Conservation (phyloP, 2,329 filamentous ascomycete genomes). For the Xylaria arbuscula region DNA sequence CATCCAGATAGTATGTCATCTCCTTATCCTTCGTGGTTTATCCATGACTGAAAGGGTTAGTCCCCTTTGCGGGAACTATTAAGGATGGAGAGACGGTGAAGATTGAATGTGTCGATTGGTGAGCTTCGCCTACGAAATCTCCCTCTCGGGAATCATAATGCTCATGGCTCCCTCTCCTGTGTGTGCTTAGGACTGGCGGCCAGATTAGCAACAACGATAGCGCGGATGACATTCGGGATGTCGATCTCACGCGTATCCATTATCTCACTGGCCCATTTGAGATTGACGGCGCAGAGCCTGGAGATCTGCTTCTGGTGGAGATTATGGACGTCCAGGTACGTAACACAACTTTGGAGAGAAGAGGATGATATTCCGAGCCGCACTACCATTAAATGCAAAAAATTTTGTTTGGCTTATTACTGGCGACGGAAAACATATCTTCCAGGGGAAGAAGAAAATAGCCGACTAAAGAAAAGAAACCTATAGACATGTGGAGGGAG, state of each 20-base stretch:
- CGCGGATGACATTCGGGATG: slow-evolving; percentile 86
- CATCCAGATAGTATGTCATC: slow-evolving; percentile 80
- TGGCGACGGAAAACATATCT: no score
- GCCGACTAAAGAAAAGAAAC: no score
- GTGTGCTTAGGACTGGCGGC: slow-evolving; percentile 68
- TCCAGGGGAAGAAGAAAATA: no score
- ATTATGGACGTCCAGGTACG: slow-evolving; percentile 79
- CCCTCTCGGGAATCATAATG: background rate
- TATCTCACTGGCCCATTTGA: slow-evolving; percentile 93
- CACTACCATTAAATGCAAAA: no score
- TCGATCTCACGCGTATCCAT: slow-evolving; percentile 86
- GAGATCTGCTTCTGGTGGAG: slow-evolving; percentile 86
- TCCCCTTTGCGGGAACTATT: slow-evolving; percentile 78
- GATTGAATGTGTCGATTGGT: slow-evolving; percentile 91
- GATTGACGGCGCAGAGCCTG: slow-evolving; percentile 83
- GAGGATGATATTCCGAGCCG: no score
- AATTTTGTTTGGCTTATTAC: no score
- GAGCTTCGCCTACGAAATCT: slow-evolving; percentile 14
- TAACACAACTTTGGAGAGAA: background rate
- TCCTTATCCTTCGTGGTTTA: background rate
- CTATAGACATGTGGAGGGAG: no score
- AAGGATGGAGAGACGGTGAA: slow-evolving; percentile 89
- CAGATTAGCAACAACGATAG: slow-evolving; percentile 91
- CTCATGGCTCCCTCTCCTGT: slow-evolving; percentile 6
- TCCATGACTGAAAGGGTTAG: slow-evolving; percentile 56